A percentile compares a stretch with the other conserved stretches of the same genome.
phyloP scores from a whole-genome alignment of 768 basidiomycete genomes.

The Tricholoma bakamatsutake region DNA sequence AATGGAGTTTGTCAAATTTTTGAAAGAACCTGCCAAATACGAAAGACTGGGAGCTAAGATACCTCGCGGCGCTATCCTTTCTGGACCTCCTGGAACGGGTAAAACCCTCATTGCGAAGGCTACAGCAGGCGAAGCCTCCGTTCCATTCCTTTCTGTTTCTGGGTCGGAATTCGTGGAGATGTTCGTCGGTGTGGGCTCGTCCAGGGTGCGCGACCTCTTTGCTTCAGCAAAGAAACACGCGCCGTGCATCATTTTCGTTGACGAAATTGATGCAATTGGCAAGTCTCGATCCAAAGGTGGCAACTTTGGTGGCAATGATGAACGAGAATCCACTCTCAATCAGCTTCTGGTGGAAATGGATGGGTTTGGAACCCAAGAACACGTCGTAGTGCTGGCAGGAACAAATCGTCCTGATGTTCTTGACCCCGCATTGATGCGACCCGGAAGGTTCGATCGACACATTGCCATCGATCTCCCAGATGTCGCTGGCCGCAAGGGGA shows the following conservation, averaged over 20 bases:
- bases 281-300: constrained; percentile 87
- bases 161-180: constrained; percentile 99
- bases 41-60: constrained; percentile 98
- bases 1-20: constrained; percentile 99
- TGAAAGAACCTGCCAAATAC: constrained; percentile 93
- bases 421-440: constrained; percentile 92
- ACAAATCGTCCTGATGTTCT: constrained; percentile 97
- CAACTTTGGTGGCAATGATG: constrained; percentile 80
- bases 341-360: constrained; percentile 99
- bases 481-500: constrained; percentile 88
- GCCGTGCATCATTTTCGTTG: constrained; percentile 97
- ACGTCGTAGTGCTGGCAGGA: constrained; percentile 93
- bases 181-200: constrained; percentile 99
- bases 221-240: constrained; percentile 97
- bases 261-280: constrained; percentile 99
- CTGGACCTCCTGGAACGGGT: constrained; percentile 95
- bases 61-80: constrained; percentile 90
- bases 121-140: constrained; percentile 95
- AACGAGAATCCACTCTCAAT: constrained; percentile 95
- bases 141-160: constrained; percentile 97
- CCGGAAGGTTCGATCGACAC: constrained; percentile 96
- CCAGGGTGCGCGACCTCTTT: constrained; percentile 95
- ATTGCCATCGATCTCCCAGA: constrained; percentile 95
- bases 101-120: constrained; percentile 98
- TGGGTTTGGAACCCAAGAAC: constrained; percentile 95